Base-by-base conservation (phyloP, 345 rosid species). In the Eutrema yunnanense region DNA sequence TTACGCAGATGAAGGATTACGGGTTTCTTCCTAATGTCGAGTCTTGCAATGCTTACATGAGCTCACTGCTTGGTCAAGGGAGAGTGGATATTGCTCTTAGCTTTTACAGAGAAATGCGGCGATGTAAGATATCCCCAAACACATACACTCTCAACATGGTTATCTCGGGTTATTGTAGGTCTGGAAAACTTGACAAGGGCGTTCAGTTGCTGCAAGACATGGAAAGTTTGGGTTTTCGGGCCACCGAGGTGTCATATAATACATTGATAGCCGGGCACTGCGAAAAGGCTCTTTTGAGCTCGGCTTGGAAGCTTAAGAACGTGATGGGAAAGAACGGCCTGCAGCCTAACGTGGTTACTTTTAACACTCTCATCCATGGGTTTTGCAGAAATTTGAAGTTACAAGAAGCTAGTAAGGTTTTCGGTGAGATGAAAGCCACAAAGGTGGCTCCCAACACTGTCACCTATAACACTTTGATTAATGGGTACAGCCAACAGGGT, bases 11-110 rank as follows among this genome's bases (percentile, higher is more conserved):
- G 94, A 90, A 72, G 79, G 88, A 73, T 42, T 89, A 84, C 19
- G 97, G 97, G 2, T 81, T 89, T 56, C 62, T 86, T 52, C 97
- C 97, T 0, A 81, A 76, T 8, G 72, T 88, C 32, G 87, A 89
- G 72, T 90, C 98, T 26, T 90, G 97, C 78, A 93, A 93, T 54
- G 88, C 92, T 10, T 93, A 78, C 79, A 53, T 93, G 84, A 87
- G 96, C 59, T 86, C 97, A 0, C 42, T 84, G 69, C 86, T 93
- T 41, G 75, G 64, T 74, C 80, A 75, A 67, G 57, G 77, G 48
- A 82, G 98, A 68, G 82, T 59, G 34, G 98, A 93, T 19, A 73
- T 93, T 55, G 90, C 84, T 12, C 72, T 93, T 57, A 53, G 65
- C 13, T 88, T 90, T 68, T 90, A 84, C 50, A 71, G 81, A 51